These are phyloP conservation scores for Ceratocystis eucalypticola DNA, from an alignment of 2,329 filamentous ascomycete species.

Conservation along the genomic window DNA sequence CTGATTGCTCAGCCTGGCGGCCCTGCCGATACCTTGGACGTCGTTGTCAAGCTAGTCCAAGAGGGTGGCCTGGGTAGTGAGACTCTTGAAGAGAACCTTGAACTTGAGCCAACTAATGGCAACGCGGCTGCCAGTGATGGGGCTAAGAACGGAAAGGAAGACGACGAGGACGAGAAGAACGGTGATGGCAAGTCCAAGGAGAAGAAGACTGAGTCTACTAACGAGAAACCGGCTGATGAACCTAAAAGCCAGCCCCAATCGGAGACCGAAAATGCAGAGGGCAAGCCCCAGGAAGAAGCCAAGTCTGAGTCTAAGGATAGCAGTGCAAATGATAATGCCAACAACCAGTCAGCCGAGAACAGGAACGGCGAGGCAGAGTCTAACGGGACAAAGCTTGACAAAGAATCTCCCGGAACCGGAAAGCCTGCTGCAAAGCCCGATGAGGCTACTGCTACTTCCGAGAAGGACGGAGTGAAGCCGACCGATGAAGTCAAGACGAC, in stretches of 20 bases:
- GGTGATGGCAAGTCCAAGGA: constrained; percentile 13
- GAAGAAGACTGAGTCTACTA: constrained; percentile 8
- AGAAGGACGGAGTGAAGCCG: neutral
- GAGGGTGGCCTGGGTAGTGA: constrained; percentile 23
- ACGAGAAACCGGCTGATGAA: constrained; percentile 11
- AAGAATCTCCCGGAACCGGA: constrained; percentile 1
- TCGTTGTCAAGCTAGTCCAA: constrained; percentile 58
- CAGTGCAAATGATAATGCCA: neutral
- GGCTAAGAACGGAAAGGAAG: constrained; percentile 19
- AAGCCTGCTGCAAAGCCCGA: constrained; percentile 11
- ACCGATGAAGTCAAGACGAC: neutral
- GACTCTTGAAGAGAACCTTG: constrained; percentile 17
- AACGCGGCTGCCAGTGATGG: neutral
- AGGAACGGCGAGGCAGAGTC: neutral
- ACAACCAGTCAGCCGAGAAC: neutral
- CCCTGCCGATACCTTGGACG: constrained; percentile 54
- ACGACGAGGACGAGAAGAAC: constrained; percentile 5
- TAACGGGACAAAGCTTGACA: neutral
- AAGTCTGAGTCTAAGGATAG: neutral
- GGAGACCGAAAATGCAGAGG: neutral
- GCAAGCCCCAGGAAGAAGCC: neutral
- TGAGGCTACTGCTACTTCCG: neutral
- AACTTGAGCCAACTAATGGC: constrained; percentile 7
- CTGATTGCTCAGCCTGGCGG: constrained; percentile 61
- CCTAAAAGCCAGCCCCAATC: constrained; percentile 13